A percentile compares a stretch with the other conserved stretches of the same genome.
phyloP scores from a whole-genome alignment of 106 monocot genomes.

The Acanthochlamys bracteata region DNA sequence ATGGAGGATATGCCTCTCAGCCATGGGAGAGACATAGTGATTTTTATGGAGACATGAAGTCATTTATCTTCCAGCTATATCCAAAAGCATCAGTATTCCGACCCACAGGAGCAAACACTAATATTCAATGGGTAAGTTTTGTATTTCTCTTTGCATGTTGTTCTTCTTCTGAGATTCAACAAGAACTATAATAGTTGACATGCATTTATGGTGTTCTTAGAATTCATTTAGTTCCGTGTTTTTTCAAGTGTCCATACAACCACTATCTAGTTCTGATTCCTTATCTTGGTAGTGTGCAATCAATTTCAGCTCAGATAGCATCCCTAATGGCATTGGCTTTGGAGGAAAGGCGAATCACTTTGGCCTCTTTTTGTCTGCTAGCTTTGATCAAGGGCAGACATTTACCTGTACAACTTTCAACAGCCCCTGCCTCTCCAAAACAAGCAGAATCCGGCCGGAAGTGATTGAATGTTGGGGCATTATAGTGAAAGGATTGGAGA shows the following conservation, averaged over 20 bases:
- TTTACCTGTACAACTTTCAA: slow-evolving; percentile 84
- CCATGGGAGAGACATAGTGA: slow-evolving; percentile 86
- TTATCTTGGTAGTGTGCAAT: slow-evolving; percentile 63
- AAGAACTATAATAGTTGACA: too few relatives aligned
- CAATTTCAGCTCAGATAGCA: slow-evolving; percentile 88
- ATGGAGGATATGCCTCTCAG: slow-evolving; percentile 94
- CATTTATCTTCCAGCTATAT: slow-evolving; percentile 79
- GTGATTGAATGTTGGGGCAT: slow-evolving; percentile 89
- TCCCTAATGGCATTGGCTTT: slow-evolving; percentile 95
- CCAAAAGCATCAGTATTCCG: slow-evolving; percentile 76
- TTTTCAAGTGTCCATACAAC: too few relatives aligned
- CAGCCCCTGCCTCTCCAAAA: slow-evolving; percentile 70
- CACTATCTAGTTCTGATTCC: slow-evolving; percentile 1
- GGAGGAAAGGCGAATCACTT: slow-evolving; percentile 80
- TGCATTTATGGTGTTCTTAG: too few relatives aligned
- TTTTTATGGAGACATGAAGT: slow-evolving; percentile 99
- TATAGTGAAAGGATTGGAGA: slow-evolving; percentile 19
- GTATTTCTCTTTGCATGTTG: too few relatives aligned
- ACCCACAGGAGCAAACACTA: slow-evolving; percentile 79
- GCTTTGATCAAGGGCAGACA: slow-evolving; percentile 76
- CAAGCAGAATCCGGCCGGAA: slow-evolving; percentile 43
- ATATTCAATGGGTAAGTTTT: slow-evolving; percentile 84
- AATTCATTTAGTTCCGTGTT: too few relatives aligned
- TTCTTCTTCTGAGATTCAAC: too few relatives aligned
- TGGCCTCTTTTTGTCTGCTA: slow-evolving; percentile 78